Base-by-base conservation (phyloP, 352 stramenopile species). In the Pythium vanterpoolii region DNA sequence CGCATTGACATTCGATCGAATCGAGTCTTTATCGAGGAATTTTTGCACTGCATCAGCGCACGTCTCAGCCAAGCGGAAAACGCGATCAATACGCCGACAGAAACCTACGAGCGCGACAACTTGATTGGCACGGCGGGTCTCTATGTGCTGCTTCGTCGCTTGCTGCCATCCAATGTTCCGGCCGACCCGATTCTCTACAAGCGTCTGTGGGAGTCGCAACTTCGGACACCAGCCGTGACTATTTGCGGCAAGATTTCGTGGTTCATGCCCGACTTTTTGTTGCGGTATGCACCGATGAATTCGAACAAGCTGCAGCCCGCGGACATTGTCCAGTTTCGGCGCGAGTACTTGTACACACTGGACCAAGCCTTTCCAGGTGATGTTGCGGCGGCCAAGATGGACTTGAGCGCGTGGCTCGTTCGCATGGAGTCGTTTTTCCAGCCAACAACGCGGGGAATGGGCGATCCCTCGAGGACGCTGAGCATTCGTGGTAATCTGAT, bases 151-250 rank as follows among this genome's bases (percentile, higher is more conserved):
- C 74, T 96, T 78, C 79, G 83, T 14, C 67, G 79, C 46, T 45
- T 98, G n/a, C 67, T 94, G 31, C 83, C 89, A 18, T 74, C 87
- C 10, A 96, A 93, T 60, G 71, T 89, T 4, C 64, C 88, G 5
- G 88, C 89, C 0, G 94, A 98, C 63, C 78, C 79, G 14, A 89
- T 82, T 13, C 67, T 98, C 7, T 96, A 97, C 76, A 95, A 93
- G 50, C 74, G 76, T 4, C 54, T 98, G n/a, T 98, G 92, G 90
- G 86, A 90, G 38, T 78, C 81, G 16, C 87, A 96, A 52, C 62
- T 83, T 14, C 91, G 91, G 42, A 75, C 87, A 23, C 90, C 89
- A 42, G 80, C 88, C 14, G 77, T 96, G 27, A 90, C 87, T 9
- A 79, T 93, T 56, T 93, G 82, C 46, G 83, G 82, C 24, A 91